These are phyloP conservation scores for Neurospora sp. DNA, from an alignment of 495 filamentous ascomycete species.

Conservation along the genomic window DNA sequence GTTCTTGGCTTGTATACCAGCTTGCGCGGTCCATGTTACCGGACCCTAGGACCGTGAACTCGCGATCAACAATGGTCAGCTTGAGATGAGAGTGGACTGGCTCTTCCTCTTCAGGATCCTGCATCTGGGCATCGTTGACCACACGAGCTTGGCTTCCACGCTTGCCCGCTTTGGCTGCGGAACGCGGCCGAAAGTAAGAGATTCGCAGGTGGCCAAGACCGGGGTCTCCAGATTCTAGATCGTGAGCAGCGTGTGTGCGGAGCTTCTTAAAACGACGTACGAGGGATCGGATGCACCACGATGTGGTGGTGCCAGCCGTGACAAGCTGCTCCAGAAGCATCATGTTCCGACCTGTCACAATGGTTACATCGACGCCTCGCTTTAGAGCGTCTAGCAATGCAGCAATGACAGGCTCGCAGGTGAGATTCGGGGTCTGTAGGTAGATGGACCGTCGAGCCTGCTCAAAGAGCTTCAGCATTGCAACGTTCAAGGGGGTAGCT, in stretches of 20 bases:
- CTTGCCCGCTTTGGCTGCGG: not conserved
- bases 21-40: slow-evolving; percentile 70
- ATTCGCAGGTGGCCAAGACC: slow-evolving; percentile 34
- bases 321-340: slow-evolving; percentile 67
- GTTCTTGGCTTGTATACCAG: slow-evolving; percentile 68
- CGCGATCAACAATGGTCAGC: slow-evolving; percentile 50
- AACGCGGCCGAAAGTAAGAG: slow-evolving; percentile 35
- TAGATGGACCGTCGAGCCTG: slow-evolving; percentile 44
- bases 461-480: slow-evolving; percentile 44
- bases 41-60: slow-evolving; percentile 54
- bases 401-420: slow-evolving; percentile 44
- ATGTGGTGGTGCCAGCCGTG: slow-evolving; percentile 58
- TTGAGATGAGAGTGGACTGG: slow-evolving; percentile 66
- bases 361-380: slow-evolving; percentile 51
- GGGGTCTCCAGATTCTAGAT: slow-evolving; percentile 22
- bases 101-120: slow-evolving; percentile 23
- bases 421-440: slow-evolving; percentile 65
- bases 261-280: slow-evolving; percentile 33
- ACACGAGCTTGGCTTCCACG: slow-evolving; percentile 1
- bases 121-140: not conserved
- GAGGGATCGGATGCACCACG: slow-evolving; percentile 45
- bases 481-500: slow-evolving; percentile 56
- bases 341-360: slow-evolving; percentile 55
- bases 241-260: not conserved
- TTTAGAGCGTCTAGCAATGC: slow-evolving; percentile 42